Evolutionary conservation across 441 rosid genomes (phyloP).

Genomic region (Manihot esculenta): DNA sequence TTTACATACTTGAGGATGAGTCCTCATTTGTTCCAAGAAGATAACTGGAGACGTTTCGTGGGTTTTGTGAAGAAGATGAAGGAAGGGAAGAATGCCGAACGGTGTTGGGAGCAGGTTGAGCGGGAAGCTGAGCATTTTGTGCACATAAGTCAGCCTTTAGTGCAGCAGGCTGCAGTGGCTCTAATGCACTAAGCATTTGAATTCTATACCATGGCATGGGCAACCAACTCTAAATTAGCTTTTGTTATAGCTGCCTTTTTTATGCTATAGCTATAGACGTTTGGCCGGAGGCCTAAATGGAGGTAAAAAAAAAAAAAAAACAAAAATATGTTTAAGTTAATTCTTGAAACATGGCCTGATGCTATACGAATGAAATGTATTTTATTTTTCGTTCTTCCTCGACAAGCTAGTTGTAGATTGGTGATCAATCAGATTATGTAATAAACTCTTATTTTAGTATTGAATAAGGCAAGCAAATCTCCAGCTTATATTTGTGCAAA

Average conservation of each 20-base stretch:
- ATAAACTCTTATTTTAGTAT: too few relatives aligned
- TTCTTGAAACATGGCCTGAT: too few relatives aligned
- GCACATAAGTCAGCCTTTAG: slow-evolving; percentile 59
- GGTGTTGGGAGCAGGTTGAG: slow-evolving; percentile 77
- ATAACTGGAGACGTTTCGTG: slow-evolving; percentile 85
- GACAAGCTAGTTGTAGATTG: too few relatives aligned
- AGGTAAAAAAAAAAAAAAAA: too few relatives aligned
- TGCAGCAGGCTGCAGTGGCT: slow-evolving; percentile 75
- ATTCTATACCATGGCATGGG: neutral
- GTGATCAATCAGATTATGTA: too few relatives aligned
- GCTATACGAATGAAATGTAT: too few relatives aligned
- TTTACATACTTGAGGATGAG: slow-evolving; percentile 92
- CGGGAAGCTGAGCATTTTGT: slow-evolving; percentile 86
- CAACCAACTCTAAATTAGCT: slow-evolving; percentile 9
- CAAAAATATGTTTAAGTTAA: neutral
- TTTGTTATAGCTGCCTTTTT: slow-evolving; percentile 28
- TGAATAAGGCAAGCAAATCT: too few relatives aligned
- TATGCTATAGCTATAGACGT: slow-evolving; percentile 26
- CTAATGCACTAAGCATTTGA: slow-evolving; percentile 42
- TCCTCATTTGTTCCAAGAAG: slow-evolving; percentile 63
- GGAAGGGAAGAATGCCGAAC: slow-evolving; percentile 53
- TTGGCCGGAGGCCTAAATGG: neutral
- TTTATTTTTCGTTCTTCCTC: too few relatives aligned
- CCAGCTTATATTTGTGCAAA: too few relatives aligned
- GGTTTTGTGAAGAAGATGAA: slow-evolving; percentile 89